Percentiles rank a stretch among this genome's conserved stretches.
Evolutionary conservation across 2,329 filamentous ascomycete genomes (phyloP).

Genomic region (Botrytis byssoidea): DNA sequence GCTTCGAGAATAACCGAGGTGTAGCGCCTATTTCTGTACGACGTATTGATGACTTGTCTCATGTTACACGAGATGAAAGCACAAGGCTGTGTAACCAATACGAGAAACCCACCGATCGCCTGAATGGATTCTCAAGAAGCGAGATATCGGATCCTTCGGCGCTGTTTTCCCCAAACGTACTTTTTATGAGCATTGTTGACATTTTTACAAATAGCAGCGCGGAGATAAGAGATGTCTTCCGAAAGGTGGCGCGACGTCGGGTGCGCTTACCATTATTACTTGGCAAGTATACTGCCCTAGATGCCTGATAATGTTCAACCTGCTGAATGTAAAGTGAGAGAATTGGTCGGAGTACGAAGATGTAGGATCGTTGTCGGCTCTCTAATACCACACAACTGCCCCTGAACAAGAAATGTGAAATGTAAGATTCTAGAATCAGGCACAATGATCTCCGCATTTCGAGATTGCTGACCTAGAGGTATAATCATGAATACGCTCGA

Average conservation of each 20-base stretch:
- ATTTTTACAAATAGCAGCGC: not conserved
- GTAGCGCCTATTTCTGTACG: not conserved
- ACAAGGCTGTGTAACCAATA: not conserved
- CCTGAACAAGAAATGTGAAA: not conserved
- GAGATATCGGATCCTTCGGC: not conserved
- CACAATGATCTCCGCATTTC: not conserved
- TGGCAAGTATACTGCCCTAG: too few species aligned
- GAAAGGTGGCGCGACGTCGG: not conserved
- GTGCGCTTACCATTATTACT: not conserved
- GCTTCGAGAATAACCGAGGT: not conserved
- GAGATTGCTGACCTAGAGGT: not conserved
- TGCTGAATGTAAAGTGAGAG: not conserved
- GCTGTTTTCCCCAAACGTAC: fast-evolving
- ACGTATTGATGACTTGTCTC: not conserved
- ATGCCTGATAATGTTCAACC: not conserved
- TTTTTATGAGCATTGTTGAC: not conserved
- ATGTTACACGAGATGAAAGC: not conserved
- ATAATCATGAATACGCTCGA: not conserved
- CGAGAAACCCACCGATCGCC: not conserved
- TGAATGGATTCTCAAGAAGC: not conserved
- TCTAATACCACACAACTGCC: not conserved
- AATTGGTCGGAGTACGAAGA: not conserved
- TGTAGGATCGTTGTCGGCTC: not conserved
- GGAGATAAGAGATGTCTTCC: not conserved
- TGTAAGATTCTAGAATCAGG: not conserved